Conservation (phyloP, 768 basidiomycete genomes). For the Calocybe indica region DNA sequence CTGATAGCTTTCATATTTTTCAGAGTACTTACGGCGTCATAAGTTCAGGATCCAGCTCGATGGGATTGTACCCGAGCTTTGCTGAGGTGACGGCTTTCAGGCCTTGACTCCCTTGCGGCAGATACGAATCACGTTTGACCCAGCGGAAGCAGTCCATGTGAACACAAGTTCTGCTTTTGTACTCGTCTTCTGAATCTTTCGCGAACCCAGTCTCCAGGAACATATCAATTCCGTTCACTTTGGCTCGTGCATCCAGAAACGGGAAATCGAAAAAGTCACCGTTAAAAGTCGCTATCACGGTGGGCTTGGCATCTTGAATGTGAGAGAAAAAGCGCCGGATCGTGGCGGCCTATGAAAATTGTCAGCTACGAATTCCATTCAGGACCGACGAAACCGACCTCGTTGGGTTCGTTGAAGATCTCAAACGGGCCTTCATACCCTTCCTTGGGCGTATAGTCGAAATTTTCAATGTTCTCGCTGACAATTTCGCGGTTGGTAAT, state of each 20-base stretch:
- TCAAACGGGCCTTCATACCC: conserved; percentile 97
- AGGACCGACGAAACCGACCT: conserved; percentile 41
- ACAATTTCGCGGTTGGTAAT: conserved; percentile 98
- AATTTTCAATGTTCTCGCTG: conserved; percentile 95
- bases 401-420: conserved; percentile 90
- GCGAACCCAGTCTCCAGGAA: conserved; percentile 90
- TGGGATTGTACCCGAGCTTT: conserved; percentile 94
- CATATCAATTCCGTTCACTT: conserved; percentile 92
- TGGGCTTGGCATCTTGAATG: conserved; percentile 89
- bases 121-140: conserved; percentile 98
- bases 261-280: conserved; percentile 99
- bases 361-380: conserved; percentile 1
- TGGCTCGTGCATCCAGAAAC: conserved; percentile 83
- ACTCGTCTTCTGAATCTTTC: conserved; percentile 91
- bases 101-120: conserved; percentile 98
- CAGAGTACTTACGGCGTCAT: conserved; percentile 89
- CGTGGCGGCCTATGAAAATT: conserved; percentile 54
- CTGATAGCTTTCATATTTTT: neutral
- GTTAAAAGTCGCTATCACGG: conserved; percentile 97
- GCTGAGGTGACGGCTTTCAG: conserved; percentile 96
- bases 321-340: conserved; percentile 91
- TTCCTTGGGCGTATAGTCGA: conserved; percentile 97
- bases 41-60: conserved; percentile 94
- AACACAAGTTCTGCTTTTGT: conserved; percentile 84
- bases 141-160: conserved; percentile 99